Conservation (phyloP, 2,329 filamentous ascomycete genomes). For the Orbilia oligospora region DNA sequence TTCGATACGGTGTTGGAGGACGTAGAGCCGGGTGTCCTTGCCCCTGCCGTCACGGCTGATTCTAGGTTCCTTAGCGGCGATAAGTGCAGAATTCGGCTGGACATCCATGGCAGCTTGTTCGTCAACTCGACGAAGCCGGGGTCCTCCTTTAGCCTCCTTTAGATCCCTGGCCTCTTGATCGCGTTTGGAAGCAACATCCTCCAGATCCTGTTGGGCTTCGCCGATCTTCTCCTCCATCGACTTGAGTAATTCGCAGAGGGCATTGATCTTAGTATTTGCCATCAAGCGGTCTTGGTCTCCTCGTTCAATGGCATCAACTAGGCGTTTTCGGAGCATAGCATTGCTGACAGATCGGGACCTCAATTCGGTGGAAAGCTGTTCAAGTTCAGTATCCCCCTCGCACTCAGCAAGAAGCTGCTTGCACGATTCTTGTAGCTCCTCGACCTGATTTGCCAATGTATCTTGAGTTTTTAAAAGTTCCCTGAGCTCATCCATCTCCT, state of each 20-base stretch:
- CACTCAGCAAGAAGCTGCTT: slow-evolving; percentile 73
- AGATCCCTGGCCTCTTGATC: slow-evolving; percentile 86
- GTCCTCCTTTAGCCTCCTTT: slow-evolving; percentile 79
- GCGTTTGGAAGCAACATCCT: slow-evolving; percentile 84
- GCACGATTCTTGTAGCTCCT: slow-evolving; percentile 73
- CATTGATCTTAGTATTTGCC: slow-evolving; percentile 85
- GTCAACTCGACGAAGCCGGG: slow-evolving; percentile 79
- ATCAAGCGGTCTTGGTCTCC: slow-evolving; percentile 86
- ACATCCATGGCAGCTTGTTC: slow-evolving; percentile 39
- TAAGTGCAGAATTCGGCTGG: slow-evolving; percentile 36
- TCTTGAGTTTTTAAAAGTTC: slow-evolving; percentile 85
- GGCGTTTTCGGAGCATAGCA: slow-evolving; percentile 79
- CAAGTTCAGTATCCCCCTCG: slow-evolving; percentile 67
- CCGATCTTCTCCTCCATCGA: slow-evolving; percentile 86
- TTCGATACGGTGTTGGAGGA: slow-evolving; percentile 81
- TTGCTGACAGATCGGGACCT: slow-evolving; percentile 70
- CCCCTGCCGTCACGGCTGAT: slow-evolving; percentile 65
- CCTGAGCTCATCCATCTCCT: slow-evolving; percentile 88
- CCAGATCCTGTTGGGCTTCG: slow-evolving; percentile 84
- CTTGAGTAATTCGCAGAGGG: slow-evolving; percentile 84
- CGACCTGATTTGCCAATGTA: slow-evolving; percentile 62
- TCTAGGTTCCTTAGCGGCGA: slow-evolving; percentile 63
- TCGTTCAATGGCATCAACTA: slow-evolving; percentile 83
- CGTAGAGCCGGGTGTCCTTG: slow-evolving; percentile 66
- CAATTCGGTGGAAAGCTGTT: slow-evolving; percentile 77